A percentile compares a stretch with the other conserved stretches of the same genome.
These are phyloP conservation scores for Tubosaeta sp. DNA, from an alignment of 768 basidiomycete species.

Conservation along the genomic window DNA sequence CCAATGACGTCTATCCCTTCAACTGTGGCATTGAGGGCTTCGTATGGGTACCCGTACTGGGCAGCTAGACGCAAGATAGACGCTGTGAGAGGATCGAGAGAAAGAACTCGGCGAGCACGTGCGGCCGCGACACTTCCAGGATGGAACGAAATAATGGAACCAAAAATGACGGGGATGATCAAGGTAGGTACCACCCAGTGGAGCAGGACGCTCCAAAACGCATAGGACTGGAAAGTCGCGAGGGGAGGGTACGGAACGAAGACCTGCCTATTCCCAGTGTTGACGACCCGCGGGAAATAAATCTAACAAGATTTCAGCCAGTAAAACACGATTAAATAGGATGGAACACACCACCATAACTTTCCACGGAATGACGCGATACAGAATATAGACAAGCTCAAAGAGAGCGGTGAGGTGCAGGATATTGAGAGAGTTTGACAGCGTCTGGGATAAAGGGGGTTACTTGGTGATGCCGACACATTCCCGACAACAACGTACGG, in stretches of 20 bases:
- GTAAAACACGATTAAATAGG: not conserved
- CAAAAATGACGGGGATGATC: conserved; percentile 53
- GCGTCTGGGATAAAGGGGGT: conserved; percentile 35
- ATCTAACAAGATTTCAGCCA: conserved; percentile 14
- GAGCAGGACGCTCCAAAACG: conserved; percentile 51
- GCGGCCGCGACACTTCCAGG: conserved; percentile 33
- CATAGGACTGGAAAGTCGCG: conserved; percentile 39
- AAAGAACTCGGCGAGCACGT: conserved; percentile 20
- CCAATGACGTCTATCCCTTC: conserved; percentile 54
- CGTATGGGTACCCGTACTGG: conserved; percentile 55
- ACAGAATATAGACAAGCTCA: conserved; percentile 54
- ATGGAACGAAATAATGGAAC: conserved; percentile 60
- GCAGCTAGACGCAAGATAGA: conserved; percentile 61
- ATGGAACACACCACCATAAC: conserved; percentile 34
- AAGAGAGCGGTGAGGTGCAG: conserved; percentile 49
- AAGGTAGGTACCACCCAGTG: conserved; percentile 65
- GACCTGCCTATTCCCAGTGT: conserved; percentile 11
- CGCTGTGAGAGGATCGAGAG: conserved; percentile 60
- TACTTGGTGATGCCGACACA: not conserved
- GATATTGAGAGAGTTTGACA: conserved; percentile 65
- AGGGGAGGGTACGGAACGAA: conserved; percentile 48
- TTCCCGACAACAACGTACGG: conserved; percentile 16
- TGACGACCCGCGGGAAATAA: conserved; percentile 8
- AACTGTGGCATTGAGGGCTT: conserved; percentile 13
- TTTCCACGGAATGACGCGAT: conserved; percentile 52